Conservation (phyloP, 2,329 filamentous ascomycete species). For the Trichophyton rubrum region DNA sequence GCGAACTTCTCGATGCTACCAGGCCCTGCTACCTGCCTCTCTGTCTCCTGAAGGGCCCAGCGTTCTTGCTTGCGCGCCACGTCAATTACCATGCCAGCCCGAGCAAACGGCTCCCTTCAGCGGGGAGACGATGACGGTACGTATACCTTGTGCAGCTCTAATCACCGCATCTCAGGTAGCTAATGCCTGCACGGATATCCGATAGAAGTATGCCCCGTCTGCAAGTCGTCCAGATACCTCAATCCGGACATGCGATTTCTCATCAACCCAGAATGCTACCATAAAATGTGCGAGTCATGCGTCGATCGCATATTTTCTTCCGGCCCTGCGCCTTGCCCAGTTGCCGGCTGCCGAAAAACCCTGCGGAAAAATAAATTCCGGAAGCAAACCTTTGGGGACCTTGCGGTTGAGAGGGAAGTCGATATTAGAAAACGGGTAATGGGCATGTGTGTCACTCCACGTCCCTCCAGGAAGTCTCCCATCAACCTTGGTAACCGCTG, state of each 20-base stretch:
- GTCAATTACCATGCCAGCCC: not conserved
- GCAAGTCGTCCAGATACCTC: slow-evolving; percentile 92
- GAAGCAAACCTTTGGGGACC: slow-evolving; percentile 77
- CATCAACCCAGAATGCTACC: slow-evolving; percentile 97
- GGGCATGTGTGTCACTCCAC: slow-evolving; percentile 32
- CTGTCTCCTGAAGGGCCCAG: not conserved
- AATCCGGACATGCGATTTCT: slow-evolving; percentile 90
- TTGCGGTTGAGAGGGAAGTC: slow-evolving; percentile 80
- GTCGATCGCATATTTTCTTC: slow-evolving; percentile 88
- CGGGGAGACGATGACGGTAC: slow-evolving; percentile 4
- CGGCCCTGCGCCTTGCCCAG: slow-evolving; percentile 83
- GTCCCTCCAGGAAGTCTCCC: not conserved
- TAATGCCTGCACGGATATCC: not conserved
- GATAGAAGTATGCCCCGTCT: slow-evolving; percentile 81
- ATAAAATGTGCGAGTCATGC: slow-evolving; percentile 95
- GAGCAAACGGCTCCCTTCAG: not conserved
- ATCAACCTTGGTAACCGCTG: not conserved
- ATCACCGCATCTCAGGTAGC: not conserved
- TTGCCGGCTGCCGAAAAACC: slow-evolving; percentile 76
- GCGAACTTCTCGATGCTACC: not conserved
- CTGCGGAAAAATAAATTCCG: slow-evolving; percentile 76
- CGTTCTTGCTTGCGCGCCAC: not conserved
- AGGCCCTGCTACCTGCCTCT: not conserved
- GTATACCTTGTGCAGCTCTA: not conserved
- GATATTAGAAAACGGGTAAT: slow-evolving; percentile 76